Base-by-base conservation (phyloP, 345 rosid species). In the Lumnitzera littorea region DNA sequence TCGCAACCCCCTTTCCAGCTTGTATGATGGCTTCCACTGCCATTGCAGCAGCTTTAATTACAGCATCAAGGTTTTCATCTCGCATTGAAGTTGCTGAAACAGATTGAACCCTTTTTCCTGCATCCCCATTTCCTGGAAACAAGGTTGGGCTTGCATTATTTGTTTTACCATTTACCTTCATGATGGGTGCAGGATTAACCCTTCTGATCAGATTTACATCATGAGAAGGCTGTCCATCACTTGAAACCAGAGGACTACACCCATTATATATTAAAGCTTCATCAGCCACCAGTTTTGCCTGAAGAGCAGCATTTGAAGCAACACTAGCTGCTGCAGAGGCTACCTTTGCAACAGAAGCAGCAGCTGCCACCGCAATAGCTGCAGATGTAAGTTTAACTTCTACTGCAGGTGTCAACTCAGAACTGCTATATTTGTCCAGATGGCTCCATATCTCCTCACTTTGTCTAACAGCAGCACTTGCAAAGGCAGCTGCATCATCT, bases 321-420 rank as follows among this genome's bases (percentile, higher is more conserved):
- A 95, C 96, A 73, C 78, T 86, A 60, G 97, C 96, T 53, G 96
- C 96, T 13, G 97, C 97, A 57, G 99, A 94, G 54, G 99, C 99
- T 13, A 96, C 97, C 70, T 84, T 91, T 47, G 98, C 99, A 76
- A 91, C 96, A 48, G 99, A 84, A 69, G 96, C 88, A 3, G 99
- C 98, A 29, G 95, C 88, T 50, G 95, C 85, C 60, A 84, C 68
- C 16, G 95, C 89, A 80, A 77, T 81, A 57, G 96, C 94, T 61
- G 98, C 97, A n/a, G 87, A 85, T 66, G 89, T 84, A 73, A 95
- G 68, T 61, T 74, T 85, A 57, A 73, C 75, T 77, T 91, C 89
- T 61, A 70, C 77, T 65, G 88, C 92, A 48, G 81, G 60, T 31
- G 53, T 77, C 69, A 80, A 74, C 51, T 84, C 81, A 50, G 82